Percentiles rank a stretch among this genome's conserved stretches.
Evolutionary conservation across 345 rosid genomes (phyloP).

Genomic region (Pistacia atlantica): DNA sequence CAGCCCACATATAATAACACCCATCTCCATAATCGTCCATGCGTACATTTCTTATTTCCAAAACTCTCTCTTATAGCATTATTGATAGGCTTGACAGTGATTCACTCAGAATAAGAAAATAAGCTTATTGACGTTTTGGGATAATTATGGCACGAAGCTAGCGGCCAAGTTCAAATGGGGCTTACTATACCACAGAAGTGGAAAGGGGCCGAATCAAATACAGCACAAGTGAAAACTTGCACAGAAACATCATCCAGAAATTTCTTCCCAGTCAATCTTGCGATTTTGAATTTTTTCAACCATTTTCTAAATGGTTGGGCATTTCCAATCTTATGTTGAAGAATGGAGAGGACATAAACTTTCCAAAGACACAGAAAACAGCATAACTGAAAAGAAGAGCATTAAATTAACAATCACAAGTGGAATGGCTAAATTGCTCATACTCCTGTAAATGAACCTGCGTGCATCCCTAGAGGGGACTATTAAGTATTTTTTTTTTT

Average conservation of each 20-base stretch:
- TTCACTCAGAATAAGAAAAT: background rate
- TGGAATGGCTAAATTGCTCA: background rate
- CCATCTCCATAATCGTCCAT: too few relatives aligned
- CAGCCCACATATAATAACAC: too few relatives aligned
- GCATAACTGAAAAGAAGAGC: background rate
- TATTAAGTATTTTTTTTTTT: background rate
- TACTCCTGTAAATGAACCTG: background rate
- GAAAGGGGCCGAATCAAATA: background rate
- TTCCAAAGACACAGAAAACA: background rate
- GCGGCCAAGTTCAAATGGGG: background rate
- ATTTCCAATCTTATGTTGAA: background rate
- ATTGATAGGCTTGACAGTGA: too few relatives aligned
- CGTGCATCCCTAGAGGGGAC: background rate
- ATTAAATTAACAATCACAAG: background rate
- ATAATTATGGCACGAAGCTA: background rate
- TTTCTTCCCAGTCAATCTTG: background rate
- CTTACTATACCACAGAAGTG: background rate
- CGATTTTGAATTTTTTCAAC: background rate
- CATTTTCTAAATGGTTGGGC: background rate
- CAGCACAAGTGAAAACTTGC: background rate
- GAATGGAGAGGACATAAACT: background rate
- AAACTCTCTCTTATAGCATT: too few relatives aligned
- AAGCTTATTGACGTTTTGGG: background rate
- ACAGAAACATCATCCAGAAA: background rate
- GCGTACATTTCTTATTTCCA: too few relatives aligned